Percentiles rank a stretch among this genome's conserved stretches.
Evolutionary conservation across 352 stramenopile genomes (phyloP).

Genomic region (Blastocystis sp.): DNA sequence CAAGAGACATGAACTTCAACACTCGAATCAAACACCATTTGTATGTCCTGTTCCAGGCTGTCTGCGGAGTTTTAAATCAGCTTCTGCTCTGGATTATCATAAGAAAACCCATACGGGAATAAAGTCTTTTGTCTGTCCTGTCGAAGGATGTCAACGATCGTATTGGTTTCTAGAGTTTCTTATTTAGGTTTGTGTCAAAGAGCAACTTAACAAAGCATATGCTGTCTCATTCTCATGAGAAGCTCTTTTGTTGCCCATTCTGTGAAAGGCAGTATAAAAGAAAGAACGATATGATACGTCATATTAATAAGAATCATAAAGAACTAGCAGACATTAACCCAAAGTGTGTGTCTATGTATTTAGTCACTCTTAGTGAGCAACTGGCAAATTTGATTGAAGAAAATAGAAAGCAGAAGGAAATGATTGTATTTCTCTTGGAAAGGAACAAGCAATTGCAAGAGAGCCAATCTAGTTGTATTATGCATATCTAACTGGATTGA

Average conservation of each 20-base stretch:
- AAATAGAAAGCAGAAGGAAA: conserved; percentile 37
- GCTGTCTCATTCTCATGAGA: conserved; percentile 13
- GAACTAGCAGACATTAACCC: not conserved
- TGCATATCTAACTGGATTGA: not conserved
- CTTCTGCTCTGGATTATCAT: conserved; percentile 26
- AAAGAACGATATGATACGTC: conserved; percentile 22
- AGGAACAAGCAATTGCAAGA: conserved; percentile 50
- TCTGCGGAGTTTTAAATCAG: conserved; percentile 15
- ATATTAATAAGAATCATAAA: conserved; percentile 31
- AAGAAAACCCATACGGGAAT: conserved; percentile 27
- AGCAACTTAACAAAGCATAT: conserved; percentile 50
- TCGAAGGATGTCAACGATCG: not conserved
- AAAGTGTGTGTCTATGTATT: not conserved
- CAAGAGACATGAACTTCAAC: conserved; percentile 45
- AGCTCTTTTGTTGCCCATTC: conserved; percentile 7
- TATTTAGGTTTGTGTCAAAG: not conserved
- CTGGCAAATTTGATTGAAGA: conserved; percentile 16
- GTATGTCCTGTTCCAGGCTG: not conserved
- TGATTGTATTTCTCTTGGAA: conserved; percentile 33
- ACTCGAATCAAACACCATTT: conserved; percentile 23
- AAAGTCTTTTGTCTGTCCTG: not conserved
- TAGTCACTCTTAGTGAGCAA: not conserved
- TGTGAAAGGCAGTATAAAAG: conserved; percentile 26
- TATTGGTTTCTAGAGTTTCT: not conserved
- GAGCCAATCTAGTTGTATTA: not conserved